phyloP scores from a whole-genome alignment of 23 red algal genomes.

The Cyanidioschyzon merolae region DNA sequence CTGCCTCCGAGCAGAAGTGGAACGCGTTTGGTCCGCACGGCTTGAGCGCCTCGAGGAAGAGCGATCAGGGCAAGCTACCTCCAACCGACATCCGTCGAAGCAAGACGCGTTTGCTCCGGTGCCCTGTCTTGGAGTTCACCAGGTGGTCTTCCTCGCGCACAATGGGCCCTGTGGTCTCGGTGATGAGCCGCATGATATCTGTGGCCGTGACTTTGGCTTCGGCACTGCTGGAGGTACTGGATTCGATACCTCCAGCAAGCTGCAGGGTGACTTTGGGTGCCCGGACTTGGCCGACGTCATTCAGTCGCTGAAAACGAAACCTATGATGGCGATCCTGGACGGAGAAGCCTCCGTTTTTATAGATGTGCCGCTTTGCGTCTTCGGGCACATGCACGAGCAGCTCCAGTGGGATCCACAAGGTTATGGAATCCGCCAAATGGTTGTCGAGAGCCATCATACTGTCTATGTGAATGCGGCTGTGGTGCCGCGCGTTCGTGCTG shows the following conservation, averaged over 20 bases:
- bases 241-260: not conserved
- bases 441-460: not conserved
- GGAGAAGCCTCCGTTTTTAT: conserved; percentile 27
- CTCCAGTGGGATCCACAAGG: conserved; percentile 5
- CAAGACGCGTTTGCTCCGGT: not conserved
- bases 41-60: too few relatives aligned
- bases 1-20: conserved; percentile 18
- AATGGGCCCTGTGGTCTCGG: conserved; percentile 60
- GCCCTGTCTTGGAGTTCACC: not conserved
- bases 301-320: not conserved
- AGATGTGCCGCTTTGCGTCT: conserved; percentile 55
- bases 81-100: not conserved
- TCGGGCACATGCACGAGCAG: conserved; percentile 79
- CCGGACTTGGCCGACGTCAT: conserved; percentile 32
- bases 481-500: not conserved
- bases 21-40: not conserved
- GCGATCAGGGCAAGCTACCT: too few relatives aligned
- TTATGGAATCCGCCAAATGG: not conserved
- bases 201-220: conserved; percentile 58
- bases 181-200: conserved; percentile 25
- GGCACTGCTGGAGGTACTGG: conserved; percentile 24
- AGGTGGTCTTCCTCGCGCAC: conserved; percentile 53
- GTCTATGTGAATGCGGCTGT: conserved; percentile 14
- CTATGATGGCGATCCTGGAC: conserved; percentile 15
- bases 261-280: conserved; percentile 57